Evolutionary conservation across 1,284 basidiomycete genomes (phyloP).

Genomic region (Cryptococcus maquisensis): DNA sequence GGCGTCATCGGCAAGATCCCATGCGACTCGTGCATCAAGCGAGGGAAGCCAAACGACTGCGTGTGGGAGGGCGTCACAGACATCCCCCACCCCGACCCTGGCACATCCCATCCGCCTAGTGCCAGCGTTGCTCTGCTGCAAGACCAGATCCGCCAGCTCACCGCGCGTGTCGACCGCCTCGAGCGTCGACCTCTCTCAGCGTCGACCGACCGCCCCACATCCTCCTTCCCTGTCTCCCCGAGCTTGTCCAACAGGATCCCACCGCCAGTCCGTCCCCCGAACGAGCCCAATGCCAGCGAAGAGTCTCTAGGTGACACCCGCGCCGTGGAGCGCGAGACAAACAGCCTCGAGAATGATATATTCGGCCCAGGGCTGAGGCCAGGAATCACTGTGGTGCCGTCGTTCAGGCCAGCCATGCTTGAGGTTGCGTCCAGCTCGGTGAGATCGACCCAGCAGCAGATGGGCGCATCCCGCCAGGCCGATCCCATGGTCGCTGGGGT

Average conservation of each 20-base stretch:
- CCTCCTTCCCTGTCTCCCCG: neutral
- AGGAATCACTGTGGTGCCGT: slow-evolving; percentile 2
- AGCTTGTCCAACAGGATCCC: neutral
- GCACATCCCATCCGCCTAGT: no score
- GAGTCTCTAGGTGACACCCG: neutral
- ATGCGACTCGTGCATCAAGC: slow-evolving; percentile 21
- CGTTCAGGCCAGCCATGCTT: neutral
- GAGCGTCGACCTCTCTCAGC: neutral
- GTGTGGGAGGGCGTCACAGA: slow-evolving; percentile 14
- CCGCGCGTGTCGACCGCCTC: neutral
- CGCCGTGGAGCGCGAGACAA: neutral
- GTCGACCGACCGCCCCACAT: neutral
- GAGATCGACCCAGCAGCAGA: neutral
- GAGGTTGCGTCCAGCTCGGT: neutral
- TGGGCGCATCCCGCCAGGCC: neutral
- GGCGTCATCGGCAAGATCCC: slow-evolving; percentile 21
- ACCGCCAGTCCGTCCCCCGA: no score
- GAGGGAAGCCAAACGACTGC: slow-evolving; percentile 19
- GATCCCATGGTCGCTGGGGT: neutral
- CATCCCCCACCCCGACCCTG: neutral
- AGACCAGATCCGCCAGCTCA: neutral
- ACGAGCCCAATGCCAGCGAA: neutral
- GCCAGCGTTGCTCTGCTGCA: no score
- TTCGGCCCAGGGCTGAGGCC: slow-evolving; percentile 6
- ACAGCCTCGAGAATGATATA: slow-evolving; percentile 1